phyloP scores from a whole-genome alignment of 2,329 filamentous ascomycete genomes.

The Colletotrichum orchidophilum region DNA sequence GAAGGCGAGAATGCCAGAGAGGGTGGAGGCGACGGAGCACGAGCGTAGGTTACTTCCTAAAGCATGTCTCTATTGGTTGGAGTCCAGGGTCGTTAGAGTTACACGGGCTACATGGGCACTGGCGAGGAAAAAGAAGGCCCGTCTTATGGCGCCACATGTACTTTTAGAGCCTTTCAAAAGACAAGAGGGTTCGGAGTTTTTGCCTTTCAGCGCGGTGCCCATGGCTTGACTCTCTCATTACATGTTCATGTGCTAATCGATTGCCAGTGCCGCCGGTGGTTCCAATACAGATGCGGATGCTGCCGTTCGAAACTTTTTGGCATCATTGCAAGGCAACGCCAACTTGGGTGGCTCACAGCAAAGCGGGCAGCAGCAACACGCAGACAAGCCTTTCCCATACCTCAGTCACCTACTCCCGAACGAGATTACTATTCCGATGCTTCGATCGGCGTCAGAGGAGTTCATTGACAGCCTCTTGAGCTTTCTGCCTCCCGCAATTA shows the following conservation, averaged over 20 bases:
- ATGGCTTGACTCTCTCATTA: constrained; percentile 9
- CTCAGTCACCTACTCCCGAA: constrained; percentile 87
- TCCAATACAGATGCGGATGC: constrained; percentile 75
- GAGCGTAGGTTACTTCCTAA: constrained; percentile 86
- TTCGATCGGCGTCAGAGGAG: constrained; percentile 71
- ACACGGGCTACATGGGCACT: constrained; percentile 15
- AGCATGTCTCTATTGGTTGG: constrained; percentile 24
- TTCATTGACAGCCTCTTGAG: constrained; percentile 79
- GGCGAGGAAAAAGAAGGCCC: constrained; percentile 16
- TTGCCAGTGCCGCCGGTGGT: constrained; percentile 21
- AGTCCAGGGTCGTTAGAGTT: constrained; percentile 20
- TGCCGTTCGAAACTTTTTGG: constrained; percentile 88
- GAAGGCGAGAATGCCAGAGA: constrained; percentile 90
- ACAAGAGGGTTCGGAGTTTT: constrained; percentile 30
- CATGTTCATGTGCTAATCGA: constrained; percentile 27
- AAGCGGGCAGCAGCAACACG: constrained; percentile 45
- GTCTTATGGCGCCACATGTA: constrained; percentile 36
- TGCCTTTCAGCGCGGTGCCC: constrained; percentile 25
- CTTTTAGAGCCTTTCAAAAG: constrained; percentile 39
- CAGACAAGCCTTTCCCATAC: constrained; percentile 77
- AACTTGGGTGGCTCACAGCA: constrained; percentile 45
- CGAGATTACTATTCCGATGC: constrained; percentile 78
- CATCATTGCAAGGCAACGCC: constrained; percentile 74
- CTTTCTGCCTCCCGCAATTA: constrained; percentile 80
- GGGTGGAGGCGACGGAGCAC: constrained; percentile 93